phyloP scores from a whole-genome alignment of 2,329 filamentous ascomycete genomes.

The Lojkania enalia region DNA sequence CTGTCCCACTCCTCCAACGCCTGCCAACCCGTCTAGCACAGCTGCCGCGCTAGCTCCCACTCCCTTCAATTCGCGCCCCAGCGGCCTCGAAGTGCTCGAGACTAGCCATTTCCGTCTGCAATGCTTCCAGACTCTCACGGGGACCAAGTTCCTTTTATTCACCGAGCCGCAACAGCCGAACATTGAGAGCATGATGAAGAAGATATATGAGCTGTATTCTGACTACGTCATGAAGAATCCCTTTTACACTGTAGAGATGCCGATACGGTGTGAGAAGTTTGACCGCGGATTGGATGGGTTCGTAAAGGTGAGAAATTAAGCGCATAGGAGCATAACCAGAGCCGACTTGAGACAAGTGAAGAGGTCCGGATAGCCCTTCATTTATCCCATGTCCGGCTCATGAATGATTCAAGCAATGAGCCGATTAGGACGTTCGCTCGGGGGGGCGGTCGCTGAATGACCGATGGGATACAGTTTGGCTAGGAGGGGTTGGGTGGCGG shows the following conservation, averaged over 20 bases:
- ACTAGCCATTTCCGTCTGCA: slow-evolving; percentile 92
- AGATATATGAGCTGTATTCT: slow-evolving; percentile 91
- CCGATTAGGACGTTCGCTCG: no score
- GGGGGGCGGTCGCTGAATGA: no score
- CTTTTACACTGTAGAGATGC: slow-evolving; percentile 98
- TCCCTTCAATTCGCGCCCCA: slow-evolving; percentile 52
- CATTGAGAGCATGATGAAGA: slow-evolving; percentile 78
- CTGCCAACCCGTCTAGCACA: slow-evolving; percentile 29
- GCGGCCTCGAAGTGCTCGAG: slow-evolving; percentile 90
- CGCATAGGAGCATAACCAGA: no score
- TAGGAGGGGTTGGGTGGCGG: no score
- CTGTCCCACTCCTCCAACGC: slow-evolving; percentile 37
- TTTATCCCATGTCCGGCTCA: no score
- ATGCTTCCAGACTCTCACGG: slow-evolving; percentile 93
- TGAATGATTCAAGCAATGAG: no score
- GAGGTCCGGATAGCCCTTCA: no score
- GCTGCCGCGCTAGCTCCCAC: slow-evolving; percentile 35
- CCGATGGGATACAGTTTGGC: no score
- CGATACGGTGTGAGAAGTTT: slow-evolving; percentile 91
- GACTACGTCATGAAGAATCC: slow-evolving; percentile 99
- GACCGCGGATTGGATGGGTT: slow-evolving; percentile 83
- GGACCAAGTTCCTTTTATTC: slow-evolving; percentile 93
- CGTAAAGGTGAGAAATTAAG: slow-evolving; percentile 59
- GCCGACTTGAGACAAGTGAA: no score
- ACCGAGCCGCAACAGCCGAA: slow-evolving; percentile 88